A percentile compares a stretch with the other conserved stretches of the same genome.
Conservation (phyloP, 2,329 filamentous ascomycete species). For the Xylariaceae sp. region DNA sequence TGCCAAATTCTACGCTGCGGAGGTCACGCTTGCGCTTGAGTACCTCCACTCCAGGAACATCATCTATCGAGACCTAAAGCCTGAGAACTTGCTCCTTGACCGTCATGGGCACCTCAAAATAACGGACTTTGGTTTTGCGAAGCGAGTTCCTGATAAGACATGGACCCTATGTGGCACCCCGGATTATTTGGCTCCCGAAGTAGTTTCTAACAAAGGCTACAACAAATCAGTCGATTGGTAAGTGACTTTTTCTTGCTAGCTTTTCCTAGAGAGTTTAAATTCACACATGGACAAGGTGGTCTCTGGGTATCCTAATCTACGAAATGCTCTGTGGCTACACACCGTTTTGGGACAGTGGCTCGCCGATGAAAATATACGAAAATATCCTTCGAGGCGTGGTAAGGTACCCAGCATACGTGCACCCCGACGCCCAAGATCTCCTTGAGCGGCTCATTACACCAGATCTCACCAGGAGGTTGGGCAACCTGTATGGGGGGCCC, state of each 20-base stretch:
- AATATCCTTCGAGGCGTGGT: slow-evolving; percentile 95
- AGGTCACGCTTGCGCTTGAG: slow-evolving; percentile 91
- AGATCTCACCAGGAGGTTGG: slow-evolving; percentile 89
- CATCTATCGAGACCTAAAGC: slow-evolving; percentile 96
- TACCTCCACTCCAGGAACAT: slow-evolving; percentile 94
- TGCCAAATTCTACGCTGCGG: slow-evolving; percentile 97
- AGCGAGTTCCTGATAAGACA: slow-evolving; percentile 96
- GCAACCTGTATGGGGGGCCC: slow-evolving; percentile 86
- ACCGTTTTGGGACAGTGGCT: slow-evolving; percentile 97
- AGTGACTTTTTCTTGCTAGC: slow-evolving; percentile 36
- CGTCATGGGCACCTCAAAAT: slow-evolving; percentile 94
- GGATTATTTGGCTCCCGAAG: slow-evolving; percentile 94
- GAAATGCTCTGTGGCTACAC: slow-evolving; percentile 99
- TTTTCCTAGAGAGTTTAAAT: slow-evolving; percentile 8
- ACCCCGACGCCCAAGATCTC: slow-evolving; percentile 88
- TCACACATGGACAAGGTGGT: slow-evolving; percentile 66
- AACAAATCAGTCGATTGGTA: slow-evolving; percentile 99
- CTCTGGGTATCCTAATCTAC: slow-evolving; percentile 94
- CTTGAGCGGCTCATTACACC: slow-evolving; percentile 89
- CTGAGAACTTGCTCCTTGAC: slow-evolving; percentile 87
- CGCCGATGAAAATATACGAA: slow-evolving; percentile 98
- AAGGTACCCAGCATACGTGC: slow-evolving; percentile 95
- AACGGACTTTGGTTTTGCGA: slow-evolving; percentile 97
- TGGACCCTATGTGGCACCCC: slow-evolving; percentile 98
- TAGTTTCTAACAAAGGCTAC: slow-evolving; percentile 98